These are phyloP conservation scores for Hymenoscyphus albidus DNA, from an alignment of 2,329 filamentous ascomycete species.

Conservation along the genomic window DNA sequence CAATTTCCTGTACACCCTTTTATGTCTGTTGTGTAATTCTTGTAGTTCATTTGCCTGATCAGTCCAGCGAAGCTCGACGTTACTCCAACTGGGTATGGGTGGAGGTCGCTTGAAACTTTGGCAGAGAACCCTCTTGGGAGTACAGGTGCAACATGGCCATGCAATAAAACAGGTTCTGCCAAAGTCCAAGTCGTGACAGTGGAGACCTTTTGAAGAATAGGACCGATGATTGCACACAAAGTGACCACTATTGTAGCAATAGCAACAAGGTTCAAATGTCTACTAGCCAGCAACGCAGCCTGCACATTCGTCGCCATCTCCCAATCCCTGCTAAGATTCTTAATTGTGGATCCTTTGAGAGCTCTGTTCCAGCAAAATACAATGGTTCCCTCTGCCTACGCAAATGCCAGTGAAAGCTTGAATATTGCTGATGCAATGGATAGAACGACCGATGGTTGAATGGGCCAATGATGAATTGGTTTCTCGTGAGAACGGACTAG, in stretches of 20 bases:
- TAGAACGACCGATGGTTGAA: slow-evolving; percentile 18
- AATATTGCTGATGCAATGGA: slow-evolving; percentile 13
- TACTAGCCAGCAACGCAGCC: slow-evolving; percentile 16
- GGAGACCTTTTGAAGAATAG: slow-evolving; percentile 21
- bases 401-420: slow-evolving; percentile 14
- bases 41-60: not conserved
- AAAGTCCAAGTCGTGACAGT: slow-evolving; percentile 5
- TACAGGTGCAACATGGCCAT: slow-evolving; percentile 11
- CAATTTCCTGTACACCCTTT: slow-evolving; percentile 4
- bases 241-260: slow-evolving; percentile 15
- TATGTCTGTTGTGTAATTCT: not conserved
- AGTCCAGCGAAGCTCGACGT: not conserved
- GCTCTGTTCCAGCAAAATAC: slow-evolving; percentile 20
- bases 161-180: not conserved
- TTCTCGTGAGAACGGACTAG: not conserved
- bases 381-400: slow-evolving; percentile 13
- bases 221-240: slow-evolving; percentile 17
- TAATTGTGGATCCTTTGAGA: slow-evolving; percentile 9
- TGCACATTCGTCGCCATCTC: slow-evolving; percentile 13
- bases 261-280: slow-evolving; percentile 15
- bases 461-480: slow-evolving; percentile 9
- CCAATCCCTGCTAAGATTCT: slow-evolving; percentile 15
- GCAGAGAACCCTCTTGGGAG: slow-evolving; percentile 18
- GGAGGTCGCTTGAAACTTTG: not conserved
- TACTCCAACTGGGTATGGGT: not conserved